Evolutionary conservation across 2,329 filamentous ascomycete species (phyloP), one percentile per base, ranked within the genome.

Genomic region (Talaromyces sp.): DNA sequence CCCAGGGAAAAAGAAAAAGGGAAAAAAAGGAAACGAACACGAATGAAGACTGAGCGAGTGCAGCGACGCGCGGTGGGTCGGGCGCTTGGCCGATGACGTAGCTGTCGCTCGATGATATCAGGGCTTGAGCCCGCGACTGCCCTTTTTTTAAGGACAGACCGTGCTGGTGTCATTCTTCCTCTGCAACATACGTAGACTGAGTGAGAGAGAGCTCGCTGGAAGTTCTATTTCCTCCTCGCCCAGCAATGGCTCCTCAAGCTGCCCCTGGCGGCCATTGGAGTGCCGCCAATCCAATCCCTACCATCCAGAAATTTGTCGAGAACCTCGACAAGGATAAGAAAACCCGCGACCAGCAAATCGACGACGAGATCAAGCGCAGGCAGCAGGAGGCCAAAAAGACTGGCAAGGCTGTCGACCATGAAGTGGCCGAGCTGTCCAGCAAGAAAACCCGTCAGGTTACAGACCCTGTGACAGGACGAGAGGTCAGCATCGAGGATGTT

Each of bases 401-500:
- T 17, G 69, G 74, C 43, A 76, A 79, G 12, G 73, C 9, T 67
- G 72, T 61, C 50, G 74, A 80, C 51, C 82, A 85, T 68, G 69
- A 80, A 65, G 74, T 79, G 54, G 74, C 78, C 55, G 72, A 78
- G 58, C 69, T 73, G n/a, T 69, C 75, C 17, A 68, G 71, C 58
- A 74, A 76, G 9, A 76, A 80, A 59, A 75, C 82, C 63, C 83
- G 87, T 65, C 78, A 70, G 2, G 92, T 96, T 51, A 91, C 89
- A 0, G 93, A 97, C 72, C 93, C 93, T 0, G 90, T 91, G 0
- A 97, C 93, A 0, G 92, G 92, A 21, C 89, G 86, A 56, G 83
- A 96, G 65, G 89, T 97, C 21, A 84, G 89, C 64, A 96, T 97
- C 64, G 89, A 92, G 66, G 90, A 96, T 75, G 86, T 89, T 21